A percentile compares a stretch with the other conserved stretches of the same genome.
These are phyloP conservation scores for Sporobolomyces phaffii DNA, from an alignment of 768 basidiomycete genomes.

Conservation along the genomic window DNA sequence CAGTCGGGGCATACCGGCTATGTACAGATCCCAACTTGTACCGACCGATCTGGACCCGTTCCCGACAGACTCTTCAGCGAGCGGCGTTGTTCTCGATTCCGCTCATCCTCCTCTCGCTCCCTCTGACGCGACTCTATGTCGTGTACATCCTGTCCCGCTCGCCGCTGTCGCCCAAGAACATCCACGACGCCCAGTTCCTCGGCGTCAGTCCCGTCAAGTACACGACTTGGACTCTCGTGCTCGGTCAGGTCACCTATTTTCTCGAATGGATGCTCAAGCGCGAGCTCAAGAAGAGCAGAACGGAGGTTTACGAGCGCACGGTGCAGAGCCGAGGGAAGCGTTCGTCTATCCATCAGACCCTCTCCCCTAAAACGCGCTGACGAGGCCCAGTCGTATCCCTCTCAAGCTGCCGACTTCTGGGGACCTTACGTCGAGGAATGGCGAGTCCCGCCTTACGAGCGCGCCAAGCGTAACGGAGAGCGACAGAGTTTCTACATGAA, in stretches of 20 bases:
- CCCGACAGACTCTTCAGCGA: slow-evolving; percentile 6
- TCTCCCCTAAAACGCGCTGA: not conserved
- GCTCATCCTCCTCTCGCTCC: slow-evolving; percentile 5
- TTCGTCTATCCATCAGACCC: not conserved
- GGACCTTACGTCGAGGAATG: slow-evolving; percentile 42
- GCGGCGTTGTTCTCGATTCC: slow-evolving; percentile 8
- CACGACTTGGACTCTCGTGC: slow-evolving; percentile 36
- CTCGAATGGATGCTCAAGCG: slow-evolving; percentile 37
- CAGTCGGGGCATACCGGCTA: slow-evolving; percentile 39
- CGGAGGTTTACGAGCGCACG: slow-evolving; percentile 40
- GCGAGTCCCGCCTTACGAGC: slow-evolving; percentile 37
- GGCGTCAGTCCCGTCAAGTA: slow-evolving; percentile 31
- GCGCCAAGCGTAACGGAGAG: slow-evolving; percentile 34
- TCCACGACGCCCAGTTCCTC: slow-evolving; percentile 26
- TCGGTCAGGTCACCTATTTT: slow-evolving; percentile 32
- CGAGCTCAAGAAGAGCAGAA: slow-evolving; percentile 30
- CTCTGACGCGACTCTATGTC: slow-evolving; percentile 26
- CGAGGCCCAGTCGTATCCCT: too few relatives aligned
- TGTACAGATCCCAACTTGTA: slow-evolving; percentile 17
- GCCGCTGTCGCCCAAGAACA: slow-evolving; percentile 26
- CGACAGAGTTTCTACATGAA: slow-evolving; percentile 33
- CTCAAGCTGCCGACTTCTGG: slow-evolving; percentile 35
- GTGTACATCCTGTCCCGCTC: slow-evolving; percentile 34
- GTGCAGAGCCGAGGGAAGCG: slow-evolving; percentile 39
- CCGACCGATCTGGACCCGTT: slow-evolving; percentile 32